Percentiles rank a stretch among this genome's conserved stretches.
phyloP scores from a whole-genome alignment of 371 early-diverging fungal species.

The Mucor plumbeus region DNA sequence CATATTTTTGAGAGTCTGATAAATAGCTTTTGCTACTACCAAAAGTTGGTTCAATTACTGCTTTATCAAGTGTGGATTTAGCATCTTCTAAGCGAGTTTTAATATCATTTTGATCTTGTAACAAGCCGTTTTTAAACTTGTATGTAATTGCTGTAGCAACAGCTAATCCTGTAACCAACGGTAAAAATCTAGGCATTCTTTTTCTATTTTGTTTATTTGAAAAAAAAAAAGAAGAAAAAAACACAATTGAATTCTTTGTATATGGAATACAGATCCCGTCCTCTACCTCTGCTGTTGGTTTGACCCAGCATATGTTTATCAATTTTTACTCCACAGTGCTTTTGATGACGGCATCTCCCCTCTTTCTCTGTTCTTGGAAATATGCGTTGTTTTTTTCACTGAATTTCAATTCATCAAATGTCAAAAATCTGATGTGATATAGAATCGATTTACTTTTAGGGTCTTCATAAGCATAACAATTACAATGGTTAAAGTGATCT shows the following conservation, averaged over 20 bases:
- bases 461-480: no score
- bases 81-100: slow-evolving; percentile 24
- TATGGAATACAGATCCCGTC: not conserved
- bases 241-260: not conserved
- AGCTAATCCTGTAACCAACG: slow-evolving; percentile 31
- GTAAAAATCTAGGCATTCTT: slow-evolving; percentile 32
- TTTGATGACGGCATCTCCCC: no score
- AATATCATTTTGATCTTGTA: slow-evolving; percentile 28
- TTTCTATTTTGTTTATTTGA: not conserved
- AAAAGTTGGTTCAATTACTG: slow-evolving; percentile 22
- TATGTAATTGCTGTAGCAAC: slow-evolving; percentile 29
- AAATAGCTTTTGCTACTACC: slow-evolving; percentile 17
- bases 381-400: no score
- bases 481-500: no score
- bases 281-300: not conserved
- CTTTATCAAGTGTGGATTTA: slow-evolving; percentile 29
- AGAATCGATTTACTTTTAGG: no score
- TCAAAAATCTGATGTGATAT: no score
- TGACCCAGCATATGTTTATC: no score
- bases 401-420: no score
- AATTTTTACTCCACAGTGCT: no score
- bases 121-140: slow-evolving; percentile 23
- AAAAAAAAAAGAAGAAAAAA: not conserved
- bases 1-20: slow-evolving; percentile 33
- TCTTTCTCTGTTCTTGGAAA: no score